Evolutionary conservation across 305 asterid species (phyloP).

Genomic region (Ilex paraguariensis): DNA sequence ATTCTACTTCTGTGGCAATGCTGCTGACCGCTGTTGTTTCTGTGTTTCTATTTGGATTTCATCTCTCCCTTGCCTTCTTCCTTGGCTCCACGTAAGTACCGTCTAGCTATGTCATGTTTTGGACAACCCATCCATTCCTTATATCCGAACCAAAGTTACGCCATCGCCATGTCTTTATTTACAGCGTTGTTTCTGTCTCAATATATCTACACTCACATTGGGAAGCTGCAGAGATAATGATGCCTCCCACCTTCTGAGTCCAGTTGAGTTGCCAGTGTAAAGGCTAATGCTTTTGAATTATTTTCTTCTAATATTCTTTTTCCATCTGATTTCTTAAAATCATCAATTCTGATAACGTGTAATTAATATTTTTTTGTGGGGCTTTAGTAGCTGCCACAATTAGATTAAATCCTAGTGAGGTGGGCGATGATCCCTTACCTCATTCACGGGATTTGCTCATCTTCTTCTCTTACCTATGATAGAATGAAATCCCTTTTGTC

Average conservation of each 20-base stretch:
- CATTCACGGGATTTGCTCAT: background rate
- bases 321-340: constrained; percentile 11
- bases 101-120: background rate
- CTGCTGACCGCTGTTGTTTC: constrained; percentile 92
- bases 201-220: constrained; percentile 76
- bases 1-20: constrained; percentile 98
- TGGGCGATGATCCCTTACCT: background rate
- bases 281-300: constrained; percentile 1
- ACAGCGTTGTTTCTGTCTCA: constrained; percentile 85
- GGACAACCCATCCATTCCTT: background rate
- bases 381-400: too few relatives aligned
- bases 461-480: too few relatives aligned
- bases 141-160: constrained; percentile 11
- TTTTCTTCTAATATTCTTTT: constrained; percentile 8
- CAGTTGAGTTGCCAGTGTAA: constrained; percentile 17
- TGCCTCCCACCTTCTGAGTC: background rate
- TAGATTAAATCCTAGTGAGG: background rate
- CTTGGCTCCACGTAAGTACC: constrained; percentile 90
- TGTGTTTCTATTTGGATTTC: constrained; percentile 79
- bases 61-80: constrained; percentile 95
- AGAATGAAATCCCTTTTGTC: background rate
- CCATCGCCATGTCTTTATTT: constrained; percentile 27
- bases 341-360: background rate
- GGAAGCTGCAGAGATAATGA: constrained; percentile 68
- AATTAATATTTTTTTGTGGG: background rate